Base-by-base conservation (phyloP, 352 stramenopile species). In the Peronospora belbahrii region DNA sequence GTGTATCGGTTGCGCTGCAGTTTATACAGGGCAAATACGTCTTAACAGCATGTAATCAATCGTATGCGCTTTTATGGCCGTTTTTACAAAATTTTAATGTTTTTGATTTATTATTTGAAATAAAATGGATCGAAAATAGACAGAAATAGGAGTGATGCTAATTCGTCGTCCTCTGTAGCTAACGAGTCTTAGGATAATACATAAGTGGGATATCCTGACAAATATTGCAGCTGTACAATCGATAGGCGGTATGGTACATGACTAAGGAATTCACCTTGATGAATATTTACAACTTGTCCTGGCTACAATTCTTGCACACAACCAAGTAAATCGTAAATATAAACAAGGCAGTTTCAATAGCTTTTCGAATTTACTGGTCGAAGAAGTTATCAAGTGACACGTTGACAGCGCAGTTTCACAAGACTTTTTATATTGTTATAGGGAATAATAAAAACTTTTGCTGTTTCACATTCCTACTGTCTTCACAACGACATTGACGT, bases 1-100 rank as follows among this genome's bases (percentile, higher is more conserved):
- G 76, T 90, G 39, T 92, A 92, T 54, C 71, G 81, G 37, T 92
- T 24, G 62, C 74, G n/a, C 61, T 84, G 44, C 78, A 92, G 48
- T 92, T 87, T 50, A 73, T 92, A 11, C 89, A 62, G 51, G n/a
- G 36, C 43, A 23, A 32, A 45, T 1, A 43, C 20, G n/a, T n/a
- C n/a, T n/a, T n/a, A n/a, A n/a, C n/a, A n/a, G n/a, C n/a, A n/a
- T n/a, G n/a, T n/a, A n/a, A n/a, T n/a, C n/a, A n/a, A n/a, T n/a
- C n/a, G n/a, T n/a, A n/a, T n/a, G n/a, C n/a, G n/a, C n/a, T n/a
- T n/a, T n/a, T n/a, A n/a, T n/a, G n/a, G n/a, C n/a, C n/a, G n/a
- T n/a, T n/a, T n/a, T n/a, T n/a, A n/a, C n/a, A n/a, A n/a, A n/a
- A n/a, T n/a, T n/a, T n/a, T n/a, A n/a, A n/a, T n/a, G n/a, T n/a